Evolutionary conservation across 306 rosid species (phyloP), one percentile per base, ranked within the genome.

Genomic region (Luffa acutangula): DNA sequence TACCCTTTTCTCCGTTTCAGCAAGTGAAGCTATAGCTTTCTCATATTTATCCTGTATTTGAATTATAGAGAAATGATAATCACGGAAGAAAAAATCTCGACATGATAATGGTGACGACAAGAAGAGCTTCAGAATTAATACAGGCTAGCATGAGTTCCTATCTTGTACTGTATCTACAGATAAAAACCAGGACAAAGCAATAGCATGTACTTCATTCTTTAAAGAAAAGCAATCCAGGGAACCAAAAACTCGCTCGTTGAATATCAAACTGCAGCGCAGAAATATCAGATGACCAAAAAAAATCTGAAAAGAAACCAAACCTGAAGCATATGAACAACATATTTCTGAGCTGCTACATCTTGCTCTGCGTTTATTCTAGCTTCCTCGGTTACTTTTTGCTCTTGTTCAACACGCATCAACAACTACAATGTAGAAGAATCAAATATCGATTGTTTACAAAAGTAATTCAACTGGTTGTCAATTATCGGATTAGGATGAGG

Each of bases 31-130:
- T 87, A 82, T 78, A 48, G 99, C 90, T 70, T 90, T 93, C 43
- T 93, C 97, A 83, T 93, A 93, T 79, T 90, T 95, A 85, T 93
- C 99, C 98, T 95, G 93, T 88, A 87, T 71, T 79, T 33, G 33
- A 54, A 74, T 74, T 7, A 21, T 20, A 72, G 41, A 46, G 37
- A 72, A 43, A 72, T 37, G 62, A 74, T 74, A 7, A 74, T 15
- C 45, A 53, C 43, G 1, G 11, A 25, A 25, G 39, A 15, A 49
- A 14, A 73, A 49, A 13, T 42, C 37, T 46, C 18, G 11, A 48
- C 58, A 45, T 48, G 42, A 72, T 72, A 3, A 72, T 14, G 41
- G 58, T 1, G 8, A 33, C 20, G 11, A 31, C 4, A 21, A 11
- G 34, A 71, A 46, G 56, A 71, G 20, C 57, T 71, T 25, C 39